Percentiles rank a stretch among this genome's conserved stretches.
phyloP scores from a whole-genome alignment of 352 stramenopile species.

The Globisporangium nodosum region DNA sequence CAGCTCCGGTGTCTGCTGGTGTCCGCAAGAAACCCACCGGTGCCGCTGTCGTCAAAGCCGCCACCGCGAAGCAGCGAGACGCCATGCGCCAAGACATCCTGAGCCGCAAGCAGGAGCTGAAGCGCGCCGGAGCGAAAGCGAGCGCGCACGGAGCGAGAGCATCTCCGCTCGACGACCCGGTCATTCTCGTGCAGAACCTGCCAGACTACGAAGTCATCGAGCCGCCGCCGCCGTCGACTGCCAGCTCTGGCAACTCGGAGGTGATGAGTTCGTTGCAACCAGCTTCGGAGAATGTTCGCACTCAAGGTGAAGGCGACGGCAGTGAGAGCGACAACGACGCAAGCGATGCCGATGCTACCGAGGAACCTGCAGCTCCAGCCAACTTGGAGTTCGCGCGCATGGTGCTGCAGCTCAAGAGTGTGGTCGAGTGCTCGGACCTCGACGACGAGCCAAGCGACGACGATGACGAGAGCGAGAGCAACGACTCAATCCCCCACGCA shows the following conservation, averaged over 20 bases:
- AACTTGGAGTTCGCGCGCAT: slow-evolving; percentile 76
- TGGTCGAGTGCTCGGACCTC: slow-evolving; percentile 28
- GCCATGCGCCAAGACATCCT: slow-evolving; percentile 31
- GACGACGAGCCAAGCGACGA: slow-evolving; percentile 13
- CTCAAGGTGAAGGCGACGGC: slow-evolving; percentile 12
- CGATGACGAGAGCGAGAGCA: slow-evolving; percentile 13
- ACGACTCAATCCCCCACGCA: not conserved
- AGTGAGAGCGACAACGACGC: slow-evolving; percentile 6
- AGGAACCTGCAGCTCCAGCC: slow-evolving; percentile 11
- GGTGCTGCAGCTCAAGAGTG: slow-evolving; percentile 66
- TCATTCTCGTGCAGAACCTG: slow-evolving; percentile 72
- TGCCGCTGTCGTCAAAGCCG: slow-evolving; percentile 7
- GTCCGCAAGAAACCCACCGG: not conserved
- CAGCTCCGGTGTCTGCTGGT: not conserved
- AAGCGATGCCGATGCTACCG: not conserved
- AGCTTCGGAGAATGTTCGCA: slow-evolving; percentile 5
- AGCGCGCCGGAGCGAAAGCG: slow-evolving; percentile 5
- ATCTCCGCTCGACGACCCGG: slow-evolving; percentile 48
- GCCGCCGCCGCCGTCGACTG: slow-evolving; percentile 1
- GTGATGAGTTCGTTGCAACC: slow-evolving; percentile 9
- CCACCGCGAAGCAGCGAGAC: slow-evolving; percentile 10
- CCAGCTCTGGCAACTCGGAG: slow-evolving; percentile 1
- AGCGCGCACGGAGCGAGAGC: not conserved
- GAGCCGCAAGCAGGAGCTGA: slow-evolving; percentile 32
- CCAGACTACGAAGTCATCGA: slow-evolving; percentile 20